Evolutionary conservation across 192 early-diverging fungal genomes (phyloP).

Genomic region (Coemansia javaensis): DNA sequence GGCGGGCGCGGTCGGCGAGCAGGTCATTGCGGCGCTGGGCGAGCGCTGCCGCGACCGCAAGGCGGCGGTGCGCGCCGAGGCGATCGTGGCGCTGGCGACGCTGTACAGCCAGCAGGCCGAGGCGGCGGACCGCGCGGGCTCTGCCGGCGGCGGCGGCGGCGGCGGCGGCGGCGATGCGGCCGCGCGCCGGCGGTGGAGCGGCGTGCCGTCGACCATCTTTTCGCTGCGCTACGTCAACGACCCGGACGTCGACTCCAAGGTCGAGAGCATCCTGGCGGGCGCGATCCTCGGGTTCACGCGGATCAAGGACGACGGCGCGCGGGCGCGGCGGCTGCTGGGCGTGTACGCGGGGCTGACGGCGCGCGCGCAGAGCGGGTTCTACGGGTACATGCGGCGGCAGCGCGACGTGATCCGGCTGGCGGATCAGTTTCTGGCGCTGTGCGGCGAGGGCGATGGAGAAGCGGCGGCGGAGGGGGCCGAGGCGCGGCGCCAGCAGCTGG

Average conservation of each 20-base stretch:
- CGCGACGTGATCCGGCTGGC: constrained; percentile 60
- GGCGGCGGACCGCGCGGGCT: constrained; percentile 69
- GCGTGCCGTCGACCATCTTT: constrained; percentile 80
- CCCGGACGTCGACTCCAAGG: constrained; percentile 60
- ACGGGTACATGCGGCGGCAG: constrained; percentile 70
- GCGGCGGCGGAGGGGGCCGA: constrained; percentile 46
- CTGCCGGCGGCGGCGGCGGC: too few species aligned
- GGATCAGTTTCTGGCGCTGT: constrained; percentile 55
- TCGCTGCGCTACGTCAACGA: constrained; percentile 85
- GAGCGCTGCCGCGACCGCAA: constrained; percentile 89
- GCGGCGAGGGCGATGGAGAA: constrained; percentile 57
- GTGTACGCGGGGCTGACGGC: constrained; percentile 62
- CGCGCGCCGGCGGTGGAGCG: constrained; percentile 63
- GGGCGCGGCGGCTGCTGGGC: constrained; percentile 59
- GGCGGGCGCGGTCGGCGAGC: constrained; percentile 54
- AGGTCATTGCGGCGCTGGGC: constrained; percentile 57
- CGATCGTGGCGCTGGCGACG: constrained; percentile 63
- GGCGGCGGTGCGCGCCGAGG: constrained; percentile 67
- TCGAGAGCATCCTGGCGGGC: constrained; percentile 39
- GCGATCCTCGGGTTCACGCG: constrained; percentile 42
- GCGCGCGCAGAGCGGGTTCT: constrained; percentile 69
- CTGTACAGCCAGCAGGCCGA: constrained; percentile 71
- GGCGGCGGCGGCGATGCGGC: constrained; percentile 54
- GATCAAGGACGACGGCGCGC: constrained; percentile 40
- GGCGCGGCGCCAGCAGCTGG: constrained; percentile 51